A percentile compares a stretch with the other conserved stretches of the same genome.
Evolutionary conservation across 768 basidiomycete species (phyloP).

Genomic region (Hydnum rufescens): DNA sequence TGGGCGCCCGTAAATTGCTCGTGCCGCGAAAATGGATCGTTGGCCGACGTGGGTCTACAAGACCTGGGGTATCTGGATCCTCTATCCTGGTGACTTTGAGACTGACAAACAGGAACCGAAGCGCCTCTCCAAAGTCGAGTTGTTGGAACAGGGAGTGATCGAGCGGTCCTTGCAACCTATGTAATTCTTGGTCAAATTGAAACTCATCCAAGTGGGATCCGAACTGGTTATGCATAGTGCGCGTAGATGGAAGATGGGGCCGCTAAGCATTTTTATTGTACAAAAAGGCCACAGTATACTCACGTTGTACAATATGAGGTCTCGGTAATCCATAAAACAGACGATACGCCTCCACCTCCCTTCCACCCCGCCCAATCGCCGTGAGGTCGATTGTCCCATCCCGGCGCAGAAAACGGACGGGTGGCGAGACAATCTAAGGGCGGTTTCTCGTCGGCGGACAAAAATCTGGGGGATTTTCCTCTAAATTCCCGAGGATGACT

Average conservation of each 20-base stretch:
- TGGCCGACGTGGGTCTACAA: background rate
- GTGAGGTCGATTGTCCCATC: constrained; percentile 15
- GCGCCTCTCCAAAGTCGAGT: background rate
- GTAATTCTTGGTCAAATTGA: too few relatives aligned
- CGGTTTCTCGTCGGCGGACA: background rate
- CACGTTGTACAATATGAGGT: constrained; percentile 4
- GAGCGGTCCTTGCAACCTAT: too few relatives aligned
- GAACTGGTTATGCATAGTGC: too few relatives aligned
- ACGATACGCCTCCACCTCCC: constrained; percentile 59
- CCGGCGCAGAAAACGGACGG: constrained; percentile 32
- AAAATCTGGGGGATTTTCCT: constrained; percentile 13
- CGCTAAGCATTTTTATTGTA: too few relatives aligned
- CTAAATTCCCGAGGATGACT: constrained; percentile 33
- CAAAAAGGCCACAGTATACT: too few relatives aligned
- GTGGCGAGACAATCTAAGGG: background rate
- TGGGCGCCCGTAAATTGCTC: background rate
- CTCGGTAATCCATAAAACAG: constrained; percentile 58
- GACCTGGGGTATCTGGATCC: background rate
- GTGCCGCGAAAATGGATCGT: background rate
- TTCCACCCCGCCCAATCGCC: constrained; percentile 55
- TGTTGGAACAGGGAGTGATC: too few relatives aligned
- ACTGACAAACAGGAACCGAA: background rate
- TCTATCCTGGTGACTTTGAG: background rate
- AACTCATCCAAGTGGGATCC: too few relatives aligned
- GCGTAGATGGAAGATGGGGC: too few relatives aligned